Base-by-base conservation (phyloP, 2,329 filamentous ascomycete genomes). In the Monosporascus ibericus region DNA sequence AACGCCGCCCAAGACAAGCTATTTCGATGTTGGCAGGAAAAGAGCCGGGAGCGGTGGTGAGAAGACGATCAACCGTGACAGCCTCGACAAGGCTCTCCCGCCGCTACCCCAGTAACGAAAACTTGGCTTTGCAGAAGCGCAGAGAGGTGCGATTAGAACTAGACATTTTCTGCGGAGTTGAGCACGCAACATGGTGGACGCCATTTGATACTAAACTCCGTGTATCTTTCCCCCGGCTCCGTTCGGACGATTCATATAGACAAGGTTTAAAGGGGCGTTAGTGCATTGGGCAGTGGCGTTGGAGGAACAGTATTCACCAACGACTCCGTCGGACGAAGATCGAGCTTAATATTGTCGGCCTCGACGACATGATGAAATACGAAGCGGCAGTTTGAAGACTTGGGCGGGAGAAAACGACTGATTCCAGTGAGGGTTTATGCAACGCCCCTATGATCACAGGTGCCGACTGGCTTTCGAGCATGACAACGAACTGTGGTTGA, bases 41-140 rank as follows among this genome's bases (percentile, higher is more conserved):
- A 58, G 60, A 27, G 67, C 63, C 34, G 50, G 54, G 20, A 63
- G 55, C 44, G 52, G 53, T 9, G 48, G 51, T 44, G 59, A 56
- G 25, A 60, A 57, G 47, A 65, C 68, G 55, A 60, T 81, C 53
- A 80, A 79, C 65, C 75, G 75, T 47, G 77, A 81, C 40, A 84
- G 81, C 57, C 68, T 85, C 44, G 79, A 85, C 58, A 86, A 86
- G 68, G 75, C 75, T 11, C 65, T 85, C 47, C 82, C 82, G 6
- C 79, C 81, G 3, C 65, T 86, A 44, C 82, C 82, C 7, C 52
- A 54, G 42, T 63, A 54, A 55, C 44, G 22, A 47, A 27, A 25
- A 9, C 38, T n/a, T 20, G 4, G 30, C 30, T 34, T 34, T 14
- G 30, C 11, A 34, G 27, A 34, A 34, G 30, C 30, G 30, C 30